A percentile compares a stretch with the other conserved stretches of the same genome.
Conservation (phyloP, 73 alveolate species). For the Stentor roeselii region DNA sequence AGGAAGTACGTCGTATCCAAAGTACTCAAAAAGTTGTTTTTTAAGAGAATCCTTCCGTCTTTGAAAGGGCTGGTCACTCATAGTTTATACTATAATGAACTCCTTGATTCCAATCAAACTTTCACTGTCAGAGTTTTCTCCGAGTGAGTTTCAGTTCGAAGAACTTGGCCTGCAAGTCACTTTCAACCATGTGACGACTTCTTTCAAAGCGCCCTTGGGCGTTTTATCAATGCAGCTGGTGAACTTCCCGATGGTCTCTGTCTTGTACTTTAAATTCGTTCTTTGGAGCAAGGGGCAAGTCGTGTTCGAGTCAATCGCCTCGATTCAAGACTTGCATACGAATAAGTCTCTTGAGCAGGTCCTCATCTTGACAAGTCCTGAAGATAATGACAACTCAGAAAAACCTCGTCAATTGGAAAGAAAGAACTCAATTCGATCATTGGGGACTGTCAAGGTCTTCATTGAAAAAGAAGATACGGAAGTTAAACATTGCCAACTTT, state of each 20-base stretch:
- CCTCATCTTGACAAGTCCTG: neutral
- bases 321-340: neutral
- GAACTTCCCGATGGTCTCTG: neutral
- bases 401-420: too few relatives aligned
- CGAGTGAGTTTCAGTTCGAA: neutral
- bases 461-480: slow-evolving; percentile 1
- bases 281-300: neutral
- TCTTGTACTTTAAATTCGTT: neutral
- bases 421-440: neutral
- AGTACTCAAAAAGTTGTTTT: too few relatives aligned
- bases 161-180: neutral
- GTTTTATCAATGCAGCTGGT: neutral
- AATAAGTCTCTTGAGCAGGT: neutral
- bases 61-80: too few relatives aligned
- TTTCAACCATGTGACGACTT: neutral
- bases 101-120: neutral
- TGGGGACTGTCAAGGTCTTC: neutral
- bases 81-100: neutral
- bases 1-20: too few relatives aligned
- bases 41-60: too few relatives aligned
- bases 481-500: neutral
- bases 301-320: neutral
- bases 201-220: neutral
- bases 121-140: neutral
- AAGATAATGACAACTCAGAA: neutral